Percentiles rank a stretch among this genome's conserved stretches.
These are phyloP conservation scores for Vigna mungo DNA, from an alignment of 306 rosid species.

Conservation along the genomic window DNA sequence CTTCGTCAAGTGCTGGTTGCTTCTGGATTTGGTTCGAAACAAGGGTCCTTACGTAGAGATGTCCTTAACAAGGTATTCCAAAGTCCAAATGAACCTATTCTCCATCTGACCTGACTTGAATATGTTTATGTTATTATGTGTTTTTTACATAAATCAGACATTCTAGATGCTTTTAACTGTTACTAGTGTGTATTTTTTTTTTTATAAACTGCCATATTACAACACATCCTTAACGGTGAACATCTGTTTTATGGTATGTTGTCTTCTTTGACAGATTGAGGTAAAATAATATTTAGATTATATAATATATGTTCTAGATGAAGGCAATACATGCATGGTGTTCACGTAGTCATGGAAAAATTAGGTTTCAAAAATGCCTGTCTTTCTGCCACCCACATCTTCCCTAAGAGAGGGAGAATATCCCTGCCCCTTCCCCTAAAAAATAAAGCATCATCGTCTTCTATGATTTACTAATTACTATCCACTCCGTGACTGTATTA, in stretches of 20 bases:
- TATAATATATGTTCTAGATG: slow-evolving; percentile 24
- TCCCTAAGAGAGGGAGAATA: slow-evolving; percentile 8
- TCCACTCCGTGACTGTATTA: neutral
- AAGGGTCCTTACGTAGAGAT: slow-evolving; percentile 68
- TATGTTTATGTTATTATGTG: neutral
- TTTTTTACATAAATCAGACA: slow-evolving; percentile 5
- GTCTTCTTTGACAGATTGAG: slow-evolving; percentile 24
- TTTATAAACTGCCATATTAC: slow-evolving; percentile 9
- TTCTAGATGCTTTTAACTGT: neutral
- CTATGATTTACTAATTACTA: no score
- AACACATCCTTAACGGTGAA: neutral
- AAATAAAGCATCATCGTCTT: no score
- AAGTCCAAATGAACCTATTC: slow-evolving; percentile 40
- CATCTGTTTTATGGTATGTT: slow-evolving; percentile 8
- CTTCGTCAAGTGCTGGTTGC: slow-evolving; percentile 90
- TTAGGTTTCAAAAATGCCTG: neutral
- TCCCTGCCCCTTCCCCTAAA: no score
- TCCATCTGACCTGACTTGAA: neutral
- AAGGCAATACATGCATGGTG: neutral
- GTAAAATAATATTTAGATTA: slow-evolving; percentile 31
- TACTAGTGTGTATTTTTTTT: neutral
- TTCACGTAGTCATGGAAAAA: slow-evolving; percentile 24
- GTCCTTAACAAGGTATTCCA: slow-evolving; percentile 72
- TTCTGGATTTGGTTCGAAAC: slow-evolving; percentile 93
- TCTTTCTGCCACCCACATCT: slow-evolving; percentile 3